phyloP scores from a whole-genome alignment of 2,329 filamentous ascomycete genomes.

The Penicillium sclerotigenum region DNA sequence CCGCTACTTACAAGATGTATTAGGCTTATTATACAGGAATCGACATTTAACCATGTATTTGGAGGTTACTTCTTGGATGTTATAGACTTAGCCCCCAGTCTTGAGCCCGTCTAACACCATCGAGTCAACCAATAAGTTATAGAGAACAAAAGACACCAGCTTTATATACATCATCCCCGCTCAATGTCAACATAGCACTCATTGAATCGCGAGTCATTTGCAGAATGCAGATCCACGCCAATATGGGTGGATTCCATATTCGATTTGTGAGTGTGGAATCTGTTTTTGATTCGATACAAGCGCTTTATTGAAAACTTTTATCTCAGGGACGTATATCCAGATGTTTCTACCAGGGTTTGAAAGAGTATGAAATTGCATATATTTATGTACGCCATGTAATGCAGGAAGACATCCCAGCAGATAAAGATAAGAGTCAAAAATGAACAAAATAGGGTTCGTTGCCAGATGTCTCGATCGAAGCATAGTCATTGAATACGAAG shows the following conservation, averaged over 20 bases:
- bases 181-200: too few species aligned
- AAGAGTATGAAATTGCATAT: constrained; percentile 9
- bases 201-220: not conserved
- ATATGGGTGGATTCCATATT: not conserved
- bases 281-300: not conserved
- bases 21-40: too few species aligned
- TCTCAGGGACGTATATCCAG: not conserved
- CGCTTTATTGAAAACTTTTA: not conserved
- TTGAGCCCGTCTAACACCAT: not conserved
- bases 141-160: not conserved
- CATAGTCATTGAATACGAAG: constrained; percentile 5
- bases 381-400: constrained; percentile 25
- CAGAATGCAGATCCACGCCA: not conserved
- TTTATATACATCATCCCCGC: not conserved
- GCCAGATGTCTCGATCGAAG: constrained; percentile 7
- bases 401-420: constrained; percentile 19
- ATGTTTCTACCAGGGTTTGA: not conserved
- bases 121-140: not conserved
- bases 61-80: too few species aligned
- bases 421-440: constrained; percentile 8
- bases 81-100: not conserved
- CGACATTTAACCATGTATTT: not conserved
- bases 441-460: constrained; percentile 10
- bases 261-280: not conserved
- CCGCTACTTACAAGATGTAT: not conserved